Conservation (phyloP, 768 basidiomycete genomes). For the Agrocybe chaxingu region DNA sequence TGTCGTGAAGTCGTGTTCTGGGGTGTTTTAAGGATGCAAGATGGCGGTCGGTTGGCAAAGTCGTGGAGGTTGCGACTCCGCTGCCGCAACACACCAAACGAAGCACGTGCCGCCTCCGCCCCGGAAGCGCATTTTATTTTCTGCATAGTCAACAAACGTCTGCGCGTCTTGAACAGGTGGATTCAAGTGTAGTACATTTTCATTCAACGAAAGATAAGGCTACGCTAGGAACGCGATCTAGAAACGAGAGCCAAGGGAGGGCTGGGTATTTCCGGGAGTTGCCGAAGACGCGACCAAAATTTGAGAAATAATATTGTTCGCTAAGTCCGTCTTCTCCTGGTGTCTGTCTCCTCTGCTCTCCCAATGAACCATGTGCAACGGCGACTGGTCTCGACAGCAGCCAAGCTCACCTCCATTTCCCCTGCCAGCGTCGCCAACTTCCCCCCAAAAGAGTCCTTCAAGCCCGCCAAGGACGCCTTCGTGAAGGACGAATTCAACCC, state of each 20-base stretch:
- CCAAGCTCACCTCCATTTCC: slow-evolving; percentile 52
- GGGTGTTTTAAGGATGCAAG: slow-evolving; percentile 1
- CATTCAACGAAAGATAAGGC: neutral
- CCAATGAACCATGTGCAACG: slow-evolving; percentile 60
- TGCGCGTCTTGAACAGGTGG: too few species aligned
- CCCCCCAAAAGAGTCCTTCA: slow-evolving; percentile 54
- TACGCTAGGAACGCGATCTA: neutral
- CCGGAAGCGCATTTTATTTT: neutral
- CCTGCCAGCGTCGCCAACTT: slow-evolving; percentile 52
- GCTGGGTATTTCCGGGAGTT: slow-evolving; percentile 17
- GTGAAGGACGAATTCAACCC: slow-evolving; percentile 51
- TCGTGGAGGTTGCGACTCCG: slow-evolving; percentile 7
- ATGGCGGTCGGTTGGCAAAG: slow-evolving; percentile 17
- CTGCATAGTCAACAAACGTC: too few species aligned
- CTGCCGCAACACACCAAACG: slow-evolving; percentile 7
- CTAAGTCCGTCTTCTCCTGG: slow-evolving; percentile 8
- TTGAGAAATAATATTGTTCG: slow-evolving; percentile 15
- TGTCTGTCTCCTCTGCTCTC: slow-evolving; percentile 10
- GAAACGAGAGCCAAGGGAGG: neutral
- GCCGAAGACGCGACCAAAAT: slow-evolving; percentile 28
- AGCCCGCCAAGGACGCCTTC: slow-evolving; percentile 24
- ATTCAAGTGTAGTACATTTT: too few species aligned
- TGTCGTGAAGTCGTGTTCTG: slow-evolving; percentile 15
- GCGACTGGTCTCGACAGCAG: slow-evolving; percentile 45
- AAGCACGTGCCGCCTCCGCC: slow-evolving; percentile 11